These are phyloP conservation scores for Tuctoria greenei DNA, from an alignment of 176 grass and related monocot genomes.

Conservation along the genomic window DNA sequence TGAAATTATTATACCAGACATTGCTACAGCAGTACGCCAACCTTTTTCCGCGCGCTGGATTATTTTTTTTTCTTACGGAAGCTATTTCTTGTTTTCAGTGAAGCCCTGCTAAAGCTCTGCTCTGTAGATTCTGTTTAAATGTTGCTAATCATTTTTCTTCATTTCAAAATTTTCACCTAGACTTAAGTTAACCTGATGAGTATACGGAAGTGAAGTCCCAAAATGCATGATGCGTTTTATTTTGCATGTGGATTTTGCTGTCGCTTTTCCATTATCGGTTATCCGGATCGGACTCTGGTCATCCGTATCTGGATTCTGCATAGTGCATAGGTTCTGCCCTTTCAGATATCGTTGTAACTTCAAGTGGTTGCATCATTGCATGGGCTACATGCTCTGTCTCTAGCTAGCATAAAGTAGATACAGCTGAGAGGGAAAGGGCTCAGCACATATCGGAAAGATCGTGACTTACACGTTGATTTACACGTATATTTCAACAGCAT, in stretches of 20 bases:
- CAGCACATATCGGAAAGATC: not conserved
- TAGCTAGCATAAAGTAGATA: slow-evolving; percentile 16
- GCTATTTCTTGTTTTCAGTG: too few relatives aligned
- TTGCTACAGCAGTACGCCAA: not conserved
- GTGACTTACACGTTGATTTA: slow-evolving; percentile 26
- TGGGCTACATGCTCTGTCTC: not conserved
- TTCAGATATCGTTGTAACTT: not conserved
- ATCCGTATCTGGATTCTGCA: not conserved
- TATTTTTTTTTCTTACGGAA: not conserved
- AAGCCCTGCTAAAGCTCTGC: too few relatives aligned
- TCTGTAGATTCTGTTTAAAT: not conserved
- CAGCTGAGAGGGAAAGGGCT: slow-evolving; percentile 4
- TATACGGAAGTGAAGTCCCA: slow-evolving; percentile 12
- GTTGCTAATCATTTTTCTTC: not conserved
- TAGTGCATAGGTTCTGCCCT: not conserved
- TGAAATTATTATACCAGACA: not conserved
- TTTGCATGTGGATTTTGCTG: slow-evolving; percentile 2
- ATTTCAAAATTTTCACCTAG: not conserved
- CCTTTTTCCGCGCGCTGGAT: not conserved
- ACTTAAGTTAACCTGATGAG: not conserved
- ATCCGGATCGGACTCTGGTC: not conserved
- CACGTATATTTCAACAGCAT: slow-evolving; percentile 16
- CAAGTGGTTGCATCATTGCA: not conserved
- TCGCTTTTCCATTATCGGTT: not conserved
- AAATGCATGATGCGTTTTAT: slow-evolving; percentile 11